A percentile compares a stretch with the other conserved stretches of the same genome.
phyloP scores from a whole-genome alignment of 75 land plant genomes.

The Sequoia sempervirens region DNA sequence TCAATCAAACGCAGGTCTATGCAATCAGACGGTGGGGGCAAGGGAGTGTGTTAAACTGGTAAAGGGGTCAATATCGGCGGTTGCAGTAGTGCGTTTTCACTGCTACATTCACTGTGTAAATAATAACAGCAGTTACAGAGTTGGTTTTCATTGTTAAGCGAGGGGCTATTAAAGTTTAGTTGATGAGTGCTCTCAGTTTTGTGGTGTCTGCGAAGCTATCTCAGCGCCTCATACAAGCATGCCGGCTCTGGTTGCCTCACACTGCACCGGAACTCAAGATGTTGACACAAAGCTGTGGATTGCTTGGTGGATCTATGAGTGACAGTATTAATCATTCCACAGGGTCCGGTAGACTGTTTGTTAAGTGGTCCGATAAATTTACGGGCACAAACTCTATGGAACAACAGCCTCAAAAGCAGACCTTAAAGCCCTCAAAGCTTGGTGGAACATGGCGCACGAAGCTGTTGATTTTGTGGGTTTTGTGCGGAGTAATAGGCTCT shows the following conservation, averaged over 20 bases:
- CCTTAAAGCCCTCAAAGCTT: not conserved
- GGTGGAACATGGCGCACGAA: not conserved
- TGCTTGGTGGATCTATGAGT: not conserved
- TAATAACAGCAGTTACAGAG: not conserved
- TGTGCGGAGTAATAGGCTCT: not conserved
- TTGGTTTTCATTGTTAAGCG: not conserved
- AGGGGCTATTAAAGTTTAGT: not conserved
- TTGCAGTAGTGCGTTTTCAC: not conserved
- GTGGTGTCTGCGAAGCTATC: not conserved
- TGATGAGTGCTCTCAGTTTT: not conserved
- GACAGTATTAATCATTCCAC: not conserved
- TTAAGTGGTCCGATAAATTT: not conserved
- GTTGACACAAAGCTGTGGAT: not conserved
- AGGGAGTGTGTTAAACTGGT: not conserved
- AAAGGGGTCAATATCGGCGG: not conserved
- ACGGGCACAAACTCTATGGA: not conserved
- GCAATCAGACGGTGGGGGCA: not conserved
- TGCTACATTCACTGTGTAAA: not conserved
- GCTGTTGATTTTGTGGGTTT: not conserved
- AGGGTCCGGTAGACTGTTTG: not conserved
- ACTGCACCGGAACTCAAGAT: not conserved
- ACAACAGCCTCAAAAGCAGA: not conserved
- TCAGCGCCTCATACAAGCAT: not conserved
- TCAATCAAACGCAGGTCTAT: not conserved
- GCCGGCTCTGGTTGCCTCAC: not conserved